Base-by-base conservation (phyloP, 2,329 filamentous ascomycete genomes). In the Purpureocillium lavendulum region DNA sequence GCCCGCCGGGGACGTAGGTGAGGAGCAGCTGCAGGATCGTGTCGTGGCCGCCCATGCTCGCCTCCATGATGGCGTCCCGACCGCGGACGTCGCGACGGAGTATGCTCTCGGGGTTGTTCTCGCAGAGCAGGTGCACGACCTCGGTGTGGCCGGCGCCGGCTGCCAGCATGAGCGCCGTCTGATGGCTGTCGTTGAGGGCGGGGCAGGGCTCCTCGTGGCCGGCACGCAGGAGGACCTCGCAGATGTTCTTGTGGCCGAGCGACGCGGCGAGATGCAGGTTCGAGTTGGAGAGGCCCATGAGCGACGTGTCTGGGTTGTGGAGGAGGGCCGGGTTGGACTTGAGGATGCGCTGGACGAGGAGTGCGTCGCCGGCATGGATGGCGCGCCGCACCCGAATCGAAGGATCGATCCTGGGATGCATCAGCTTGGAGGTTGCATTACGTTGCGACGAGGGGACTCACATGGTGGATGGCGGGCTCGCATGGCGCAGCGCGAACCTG, bases 131-230 rank as follows among this genome's bases (percentile, higher is more conserved):
- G 45, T 83, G 77, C 12, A 87, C 86, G 16, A 86, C 76, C 36
- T 86, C 81, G 47, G 82, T 79, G 52, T 87, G 82, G 12, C 83
- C 82, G 1, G 71, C 71, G 7, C 65, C 65, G 1, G 84, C 77
- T 10, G 87, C 87, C 3, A 92, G 71, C 77, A 90, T 88, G 36
- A 94, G 69, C 0, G 87, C 82, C 0, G 87, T 94, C 54, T 90
- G 82, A 53, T 85, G 78, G 45, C 81, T 72, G 51, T 87, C 83
- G 59, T 94, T 94, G 46, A 87, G 72, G 11, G 82, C 83, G 24
- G 88, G 78, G 36, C 79, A 78, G 5, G 71, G 73, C n/a, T 68
- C 58, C 59, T 94, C 87, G 58, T 94, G 87, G 41, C 83, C 84
- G 5, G 77, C 70, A n/a, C 74, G 67, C 45, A 94, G 70, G 21